A percentile compares a stretch with the other conserved stretches of the same genome.
These are phyloP conservation scores for Candida maltosa DNA, from an alignment of 805 yeast genomes.

Conservation along the genomic window DNA sequence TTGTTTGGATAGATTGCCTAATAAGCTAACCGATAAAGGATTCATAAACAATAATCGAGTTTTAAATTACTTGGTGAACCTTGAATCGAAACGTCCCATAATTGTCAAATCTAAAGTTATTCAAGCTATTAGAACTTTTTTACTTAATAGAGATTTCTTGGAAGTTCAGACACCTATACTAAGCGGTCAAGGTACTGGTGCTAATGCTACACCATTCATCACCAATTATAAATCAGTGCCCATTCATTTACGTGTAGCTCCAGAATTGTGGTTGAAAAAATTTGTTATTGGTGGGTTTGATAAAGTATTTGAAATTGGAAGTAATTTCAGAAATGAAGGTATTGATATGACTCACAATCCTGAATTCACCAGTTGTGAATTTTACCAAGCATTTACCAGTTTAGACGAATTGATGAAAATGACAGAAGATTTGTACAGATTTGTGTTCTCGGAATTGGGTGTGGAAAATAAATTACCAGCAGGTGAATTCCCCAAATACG, in stretches of 20 bases:
- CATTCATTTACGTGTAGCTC: slow-evolving; percentile 80
- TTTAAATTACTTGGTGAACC: slow-evolving; percentile 66
- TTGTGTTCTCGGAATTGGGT: slow-evolving; percentile 31
- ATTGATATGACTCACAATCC: slow-evolving; percentile 92
- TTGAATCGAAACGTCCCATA: slow-evolving; percentile 43
- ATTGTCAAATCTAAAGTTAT: slow-evolving; percentile 55
- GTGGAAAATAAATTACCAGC: background rate
- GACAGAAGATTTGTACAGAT: slow-evolving; percentile 56
- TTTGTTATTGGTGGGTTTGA: slow-evolving; percentile 83
- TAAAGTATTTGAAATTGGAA: slow-evolving; percentile 82
- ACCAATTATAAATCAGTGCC: slow-evolving; percentile 44
- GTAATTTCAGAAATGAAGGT: slow-evolving; percentile 87
- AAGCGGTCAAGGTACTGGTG: slow-evolving; percentile 76
- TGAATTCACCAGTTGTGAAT: slow-evolving; percentile 88
- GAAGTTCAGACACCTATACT: slow-evolving; percentile 91
- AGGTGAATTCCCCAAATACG: slow-evolving; percentile 37
- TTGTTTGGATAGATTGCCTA: slow-evolving; percentile 55
- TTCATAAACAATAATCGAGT: slow-evolving; percentile 67
- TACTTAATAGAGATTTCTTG: slow-evolving; percentile 53
- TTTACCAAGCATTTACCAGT: slow-evolving; percentile 70
- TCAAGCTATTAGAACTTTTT: slow-evolving; percentile 52
- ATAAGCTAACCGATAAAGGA: slow-evolving; percentile 50
- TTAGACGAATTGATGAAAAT: slow-evolving; percentile 63
- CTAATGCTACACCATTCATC: slow-evolving; percentile 83
- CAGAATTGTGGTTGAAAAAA: slow-evolving; percentile 90